Base-by-base conservation (phyloP, 73 alveolate genomes). In the Diophrys sp. region DNA sequence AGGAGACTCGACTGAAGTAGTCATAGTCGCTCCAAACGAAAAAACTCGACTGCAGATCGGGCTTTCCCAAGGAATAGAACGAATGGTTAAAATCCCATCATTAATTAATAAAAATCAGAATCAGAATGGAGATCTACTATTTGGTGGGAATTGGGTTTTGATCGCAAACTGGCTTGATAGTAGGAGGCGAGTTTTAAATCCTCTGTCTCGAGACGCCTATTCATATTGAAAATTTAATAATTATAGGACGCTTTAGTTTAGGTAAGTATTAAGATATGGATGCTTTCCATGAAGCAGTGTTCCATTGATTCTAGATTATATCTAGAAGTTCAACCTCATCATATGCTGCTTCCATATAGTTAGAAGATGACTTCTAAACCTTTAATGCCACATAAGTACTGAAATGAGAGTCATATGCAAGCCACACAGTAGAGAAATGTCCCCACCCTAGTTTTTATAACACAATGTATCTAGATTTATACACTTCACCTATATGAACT, bases 281-380 rank as follows among this genome's bases (percentile, higher is more conserved):
- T 28, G 75, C 71, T n/a, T 79, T 74, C 97, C 98, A 95, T 70
- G 84, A 96, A 80, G 91, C 89, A 81, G 90, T 89, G 56, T 84
- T 82, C 81, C 93, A 79, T 78, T 86, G 89, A 30, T 78, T 81
- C 11, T 96, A 96, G 28, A 96, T 98, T 82, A 97, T 95, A 70
- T 96, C 96, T 23, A 98, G 87, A 66, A 96, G 93, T 85, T 97
- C 99, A 53, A 98, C 98, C 87, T 98, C 99, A 78, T 98, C 99
- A 75, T 96, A 98, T 5, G 99, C 99, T 29, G 99, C 99, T 81
- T 94, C 99, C 29, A 96, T 81, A 79, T 97, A 98, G 79, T 97
- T 96, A 33, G 94, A 96, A 1, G 99, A 98, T 82, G 98, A 92
- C 82, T 97, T 97, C 82, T 98, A 96, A 53, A 98, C 95, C 89